Base-by-base conservation (phyloP, 1,284 basidiomycete genomes). In the Ganoderma leucocontextum region DNA sequence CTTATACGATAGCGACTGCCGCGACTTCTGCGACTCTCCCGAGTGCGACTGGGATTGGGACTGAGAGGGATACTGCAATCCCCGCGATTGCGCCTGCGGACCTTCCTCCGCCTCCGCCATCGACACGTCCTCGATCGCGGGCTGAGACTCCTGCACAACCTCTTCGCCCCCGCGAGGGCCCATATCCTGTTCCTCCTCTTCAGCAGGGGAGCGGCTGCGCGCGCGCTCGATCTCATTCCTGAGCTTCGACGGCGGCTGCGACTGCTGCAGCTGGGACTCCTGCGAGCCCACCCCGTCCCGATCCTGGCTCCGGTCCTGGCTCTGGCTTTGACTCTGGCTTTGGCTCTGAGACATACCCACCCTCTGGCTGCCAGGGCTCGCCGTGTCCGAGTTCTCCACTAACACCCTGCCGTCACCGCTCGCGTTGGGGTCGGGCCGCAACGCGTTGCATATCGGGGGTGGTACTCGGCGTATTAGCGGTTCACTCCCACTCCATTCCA, bases 381-480 rank as follows among this genome's bases (percentile, higher is more conserved):
- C 86, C 0, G 82, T 83, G 72, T 89, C 87, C 22, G 87, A 88
- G 74, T 87, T 84, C 6, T 86, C 85, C 2, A 81, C 87, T 22
- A 89, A 75, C 25, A 88, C 78, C 10, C 77, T 77, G 17, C 79
- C 81, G 12, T 82, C 79, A 19, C 81, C 82, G 35, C 73, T 71
- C 29, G 63, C 64, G 25, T 75, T 68, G 1, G 70, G 66, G 44
- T 72, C 71, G 10, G 69, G 73, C 4, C 65, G 68, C 22, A 74
- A 60, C 6, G 33, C 33, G 19, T 55, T 22, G 55, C 33, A 53
- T 38, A 60, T 13, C 68, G 62, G 4, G 70, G 72, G 55, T 2
- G 73, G 75, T 5, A 76, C 72, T 19, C 75, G 65, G 13, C 75
- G 68, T 17, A 65, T 38, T 1, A 22, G 33, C 9, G 63, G 59